Conservation (phyloP, 164 flowering plant species). For the Annona cherimola region DNA sequence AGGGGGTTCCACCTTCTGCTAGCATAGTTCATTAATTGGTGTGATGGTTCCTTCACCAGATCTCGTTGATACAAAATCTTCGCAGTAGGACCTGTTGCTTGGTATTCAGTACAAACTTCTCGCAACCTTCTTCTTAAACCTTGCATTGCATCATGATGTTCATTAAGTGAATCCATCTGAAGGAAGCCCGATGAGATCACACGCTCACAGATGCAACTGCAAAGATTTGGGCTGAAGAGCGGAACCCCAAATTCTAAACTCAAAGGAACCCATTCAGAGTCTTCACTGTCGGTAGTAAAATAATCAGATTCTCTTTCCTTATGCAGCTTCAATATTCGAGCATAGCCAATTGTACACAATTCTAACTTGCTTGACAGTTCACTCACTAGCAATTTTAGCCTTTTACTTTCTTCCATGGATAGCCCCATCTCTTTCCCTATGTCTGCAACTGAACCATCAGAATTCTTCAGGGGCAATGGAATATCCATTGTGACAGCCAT, state of each 20-base stretch:
- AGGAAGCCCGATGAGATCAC: slow-evolving; percentile 75
- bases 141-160: slow-evolving; percentile 86
- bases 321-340: slow-evolving; percentile 72
- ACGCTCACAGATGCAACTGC: slow-evolving; percentile 71
- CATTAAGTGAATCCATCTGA: slow-evolving; percentile 61
- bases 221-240: slow-evolving; percentile 85
- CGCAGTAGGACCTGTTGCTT: slow-evolving; percentile 83
- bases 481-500: slow-evolving; percentile 58
- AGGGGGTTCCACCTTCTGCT: slow-evolving; percentile 95
- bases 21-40: slow-evolving; percentile 72
- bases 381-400: slow-evolving; percentile 44
- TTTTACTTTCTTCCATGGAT: slow-evolving; percentile 40
- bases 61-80: slow-evolving; percentile 79
- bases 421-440: slow-evolving; percentile 74
- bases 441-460: slow-evolving; percentile 69
- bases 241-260: slow-evolving; percentile 94
- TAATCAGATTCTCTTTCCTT: slow-evolving; percentile 57
- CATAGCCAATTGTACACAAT: slow-evolving; percentile 74
- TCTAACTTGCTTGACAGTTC: slow-evolving; percentile 58
- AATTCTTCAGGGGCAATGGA: slow-evolving; percentile 83
- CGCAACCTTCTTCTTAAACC: slow-evolving; percentile 60
- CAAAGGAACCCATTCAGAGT: slow-evolving; percentile 91
- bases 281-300: slow-evolving; percentile 51
- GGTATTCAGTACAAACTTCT: slow-evolving; percentile 81
- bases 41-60: slow-evolving; percentile 46